These are phyloP conservation scores for Nakazawaea ambrosiae DNA, from an alignment of 805 yeast species.

Conservation along the genomic window DNA sequence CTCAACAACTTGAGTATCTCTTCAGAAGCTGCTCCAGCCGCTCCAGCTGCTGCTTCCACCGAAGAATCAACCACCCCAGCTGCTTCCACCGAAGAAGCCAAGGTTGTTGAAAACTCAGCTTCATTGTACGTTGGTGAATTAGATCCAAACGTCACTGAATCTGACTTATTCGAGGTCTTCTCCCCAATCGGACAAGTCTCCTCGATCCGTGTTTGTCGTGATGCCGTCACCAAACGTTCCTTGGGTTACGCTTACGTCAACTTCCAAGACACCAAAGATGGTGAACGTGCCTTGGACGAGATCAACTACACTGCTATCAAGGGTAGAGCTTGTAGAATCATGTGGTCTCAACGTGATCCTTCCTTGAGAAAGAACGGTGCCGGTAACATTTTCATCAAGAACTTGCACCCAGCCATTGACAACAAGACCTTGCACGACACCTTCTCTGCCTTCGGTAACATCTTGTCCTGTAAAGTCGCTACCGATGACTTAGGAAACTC, in stretches of 20 bases:
- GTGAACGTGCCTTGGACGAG: constrained; percentile 90
- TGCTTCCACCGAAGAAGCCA: constrained; percentile 5
- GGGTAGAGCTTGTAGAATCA: constrained; percentile 96
- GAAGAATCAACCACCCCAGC: constrained; percentile 2
- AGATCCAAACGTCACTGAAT: constrained; percentile 88
- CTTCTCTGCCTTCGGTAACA: constrained; percentile 92
- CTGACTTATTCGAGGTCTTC: constrained; percentile 88
- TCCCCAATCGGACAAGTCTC: constrained; percentile 93
- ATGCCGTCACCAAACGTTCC: constrained; percentile 93
- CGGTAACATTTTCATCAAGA: constrained; percentile 96
- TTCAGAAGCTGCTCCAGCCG: constrained; percentile 3
- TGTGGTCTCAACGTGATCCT: constrained; percentile 99
- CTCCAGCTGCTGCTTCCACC: constrained; percentile 8
- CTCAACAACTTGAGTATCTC: constrained; percentile 9
- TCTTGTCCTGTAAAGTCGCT: constrained; percentile 95
- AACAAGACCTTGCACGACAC: constrained; percentile 98
- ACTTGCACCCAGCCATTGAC: constrained; percentile 96
- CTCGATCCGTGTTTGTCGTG: constrained; percentile 98
- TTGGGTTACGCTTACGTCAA: constrained; percentile 98
- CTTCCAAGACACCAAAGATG: constrained; percentile 84
- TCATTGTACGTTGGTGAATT: constrained; percentile 97
- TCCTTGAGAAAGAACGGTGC: constrained; percentile 89
- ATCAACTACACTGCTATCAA: constrained; percentile 90
- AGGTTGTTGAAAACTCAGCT: constrained; percentile 46
- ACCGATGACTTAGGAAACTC: constrained; percentile 87